phyloP scores from a whole-genome alignment of 2,329 filamentous ascomycete genomes.

The Sporothrix brunneoviolacea region DNA sequence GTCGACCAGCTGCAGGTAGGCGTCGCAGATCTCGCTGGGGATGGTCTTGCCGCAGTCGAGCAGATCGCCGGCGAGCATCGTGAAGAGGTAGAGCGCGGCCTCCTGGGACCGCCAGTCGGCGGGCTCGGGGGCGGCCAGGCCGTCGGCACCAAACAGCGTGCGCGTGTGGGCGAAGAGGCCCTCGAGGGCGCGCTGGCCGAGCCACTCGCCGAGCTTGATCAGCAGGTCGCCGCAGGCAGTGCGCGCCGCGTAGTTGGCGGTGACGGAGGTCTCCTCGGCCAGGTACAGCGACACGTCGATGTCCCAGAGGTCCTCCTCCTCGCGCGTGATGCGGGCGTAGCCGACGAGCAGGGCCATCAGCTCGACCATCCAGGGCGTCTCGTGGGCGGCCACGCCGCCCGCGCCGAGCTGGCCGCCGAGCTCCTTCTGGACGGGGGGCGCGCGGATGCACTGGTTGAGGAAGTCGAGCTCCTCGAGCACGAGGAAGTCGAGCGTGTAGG shows the following conservation, averaged over 20 bases:
- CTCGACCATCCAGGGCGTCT: slow-evolving; percentile 75
- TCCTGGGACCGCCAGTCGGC: slow-evolving; percentile 60
- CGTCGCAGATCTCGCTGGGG: slow-evolving; percentile 59
- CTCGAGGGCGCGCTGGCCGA: slow-evolving; percentile 67
- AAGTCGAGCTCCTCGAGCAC: slow-evolving; percentile 93
- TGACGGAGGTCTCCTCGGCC: slow-evolving; percentile 89
- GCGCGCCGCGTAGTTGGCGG: slow-evolving; percentile 90
- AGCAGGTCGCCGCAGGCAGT: slow-evolving; percentile 88
- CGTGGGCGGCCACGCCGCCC: slow-evolving; percentile 44
- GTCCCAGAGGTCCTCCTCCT: slow-evolving; percentile 94
- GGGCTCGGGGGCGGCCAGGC: slow-evolving; percentile 28
- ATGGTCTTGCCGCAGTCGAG: slow-evolving; percentile 68
- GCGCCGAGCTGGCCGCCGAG: slow-evolving; percentile 71
- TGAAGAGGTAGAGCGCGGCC: slow-evolving; percentile 76
- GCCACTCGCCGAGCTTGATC: slow-evolving; percentile 89
- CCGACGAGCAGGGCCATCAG: slow-evolving; percentile 78
- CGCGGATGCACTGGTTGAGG: slow-evolving; percentile 82
- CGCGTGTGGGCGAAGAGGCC: slow-evolving; percentile 73
- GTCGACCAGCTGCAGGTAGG: slow-evolving; percentile 74
- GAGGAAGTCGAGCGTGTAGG: slow-evolving; percentile 89
- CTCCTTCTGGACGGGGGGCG: slow-evolving; percentile 80
- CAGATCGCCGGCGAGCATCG: slow-evolving; percentile 77
- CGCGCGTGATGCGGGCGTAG: slow-evolving; percentile 83
- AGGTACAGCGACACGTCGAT: slow-evolving; percentile 94
- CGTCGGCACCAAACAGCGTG: slow-evolving; percentile 59